Evolutionary conservation across 106 monocot species (phyloP), one percentile per base, ranked within the genome.

Genomic region (Cymbidium sinense): DNA sequence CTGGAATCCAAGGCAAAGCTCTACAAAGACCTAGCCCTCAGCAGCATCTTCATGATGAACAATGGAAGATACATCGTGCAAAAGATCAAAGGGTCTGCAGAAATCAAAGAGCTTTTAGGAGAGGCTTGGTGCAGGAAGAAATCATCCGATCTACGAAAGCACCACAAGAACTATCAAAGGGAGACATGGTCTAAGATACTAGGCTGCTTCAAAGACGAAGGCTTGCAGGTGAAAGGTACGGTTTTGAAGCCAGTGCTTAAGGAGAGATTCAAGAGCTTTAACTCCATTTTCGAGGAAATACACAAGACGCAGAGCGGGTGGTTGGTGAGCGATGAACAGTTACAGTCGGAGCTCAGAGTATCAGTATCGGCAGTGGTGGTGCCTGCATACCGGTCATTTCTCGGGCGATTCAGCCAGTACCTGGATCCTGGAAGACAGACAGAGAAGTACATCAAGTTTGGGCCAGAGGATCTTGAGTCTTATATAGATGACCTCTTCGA

Each of bases 11-110:
- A 92, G 47, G 84, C 91, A 13, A 88, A 87, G 85, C 86, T 88
- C 7, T 92, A 92, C 86, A 92, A 85, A 73, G 91, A 92, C 74
- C 34, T 79, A 4, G 72, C 83, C 0, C 79, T 92, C 70, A 86
- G 74, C 79, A 79, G 78, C 82, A 88, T 92, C 30, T 92, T 92
- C 81, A 37, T 92, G 73, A 92, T 92, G 91, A 92, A 92, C 88
- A 92, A 92, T 50, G 91, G 91, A 6, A 80, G 91, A 79, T 92
- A 92, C 83, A 85, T 92, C 7, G 78, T 89, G 62, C 89, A 92
- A 83, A 92, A 89, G 85, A 81, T 92, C 44, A 89, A 84, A 29
- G 83, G 83, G 0, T 78, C 86, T 13, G 67, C 85, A 27, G 91
- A 92, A 79, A 89, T 89, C 55, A 88, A 77, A 27, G 20, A 54